Percentiles rank a stretch among this genome's conserved stretches.
Evolutionary conservation across 2,329 filamentous ascomycete genomes (phyloP).

Genomic region (Mycosphaerelloides madeirae): DNA sequence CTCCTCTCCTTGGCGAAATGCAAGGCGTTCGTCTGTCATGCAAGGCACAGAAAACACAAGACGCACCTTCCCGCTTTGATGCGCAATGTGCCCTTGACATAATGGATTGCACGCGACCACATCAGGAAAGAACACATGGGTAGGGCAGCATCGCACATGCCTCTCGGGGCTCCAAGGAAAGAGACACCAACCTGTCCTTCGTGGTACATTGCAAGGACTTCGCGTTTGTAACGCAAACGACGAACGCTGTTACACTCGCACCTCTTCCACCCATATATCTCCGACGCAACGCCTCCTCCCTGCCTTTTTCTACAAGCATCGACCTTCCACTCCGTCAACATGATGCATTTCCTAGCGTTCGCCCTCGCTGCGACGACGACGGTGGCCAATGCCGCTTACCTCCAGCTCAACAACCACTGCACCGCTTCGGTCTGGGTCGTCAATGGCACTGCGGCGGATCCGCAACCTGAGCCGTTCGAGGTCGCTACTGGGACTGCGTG

Average conservation of each 20-base stretch:
- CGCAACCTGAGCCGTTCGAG: slow-evolving; percentile 12
- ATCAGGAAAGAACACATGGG: too few species aligned
- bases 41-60: slow-evolving; percentile 4
- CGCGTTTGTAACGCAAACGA: too few species aligned
- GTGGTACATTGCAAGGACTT: too few species aligned
- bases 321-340: slow-evolving; percentile 8
- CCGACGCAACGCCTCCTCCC: too few species aligned
- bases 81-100: not conserved
- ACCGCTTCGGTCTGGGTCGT: slow-evolving; percentile 23
- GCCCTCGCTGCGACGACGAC: slow-evolving; percentile 13
- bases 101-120: not conserved
- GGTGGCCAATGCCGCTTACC: slow-evolving; percentile 9
- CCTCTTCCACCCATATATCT: too few species aligned
- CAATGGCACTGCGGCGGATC: slow-evolving; percentile 20
- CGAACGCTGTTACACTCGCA: too few species aligned
- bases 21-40: not conserved
- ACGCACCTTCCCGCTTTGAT: too few species aligned
- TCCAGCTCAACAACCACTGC: slow-evolving; percentile 29
- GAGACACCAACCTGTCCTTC: too few species aligned
- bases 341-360: slow-evolving; percentile 17
- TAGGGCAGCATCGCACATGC: too few species aligned
- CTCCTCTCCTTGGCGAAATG: not conserved
- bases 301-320: not conserved
- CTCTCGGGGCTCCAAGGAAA: too few species aligned
- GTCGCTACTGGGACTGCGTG: slow-evolving; percentile 20